phyloP scores from a whole-genome alignment of 306 rosid species.

The Hylodesmum podocarpum region DNA sequence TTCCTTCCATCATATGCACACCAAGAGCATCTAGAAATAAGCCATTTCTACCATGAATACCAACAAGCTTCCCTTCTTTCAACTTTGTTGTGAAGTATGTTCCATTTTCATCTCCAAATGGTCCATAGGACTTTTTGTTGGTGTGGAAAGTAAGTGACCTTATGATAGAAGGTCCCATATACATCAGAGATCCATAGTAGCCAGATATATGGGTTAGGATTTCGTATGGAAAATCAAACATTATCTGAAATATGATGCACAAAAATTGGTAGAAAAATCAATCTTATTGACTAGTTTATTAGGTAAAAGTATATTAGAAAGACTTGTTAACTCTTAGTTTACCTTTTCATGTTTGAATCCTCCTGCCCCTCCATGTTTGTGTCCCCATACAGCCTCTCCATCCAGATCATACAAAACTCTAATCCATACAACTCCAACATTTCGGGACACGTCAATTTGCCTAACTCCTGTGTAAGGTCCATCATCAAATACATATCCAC shows the following conservation, averaged over 20 bases:
- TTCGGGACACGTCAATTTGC: conserved; percentile 74
- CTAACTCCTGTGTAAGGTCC: conserved; percentile 65
- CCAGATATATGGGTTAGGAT: conserved; percentile 84
- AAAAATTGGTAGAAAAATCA: neutral
- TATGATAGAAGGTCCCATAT: conserved; percentile 73
- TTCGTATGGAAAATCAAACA: conserved; percentile 76
- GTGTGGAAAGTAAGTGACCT: conserved; percentile 83
- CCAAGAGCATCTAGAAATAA: conserved; percentile 86
- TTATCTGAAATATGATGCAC: conserved; percentile 54
- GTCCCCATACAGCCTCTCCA: conserved; percentile 73
- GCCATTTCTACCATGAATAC: conserved; percentile 86
- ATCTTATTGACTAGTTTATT: neutral
- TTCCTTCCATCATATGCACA: conserved; percentile 74
- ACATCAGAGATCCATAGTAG: conserved; percentile 64
- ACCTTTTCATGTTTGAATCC: conserved; percentile 87
- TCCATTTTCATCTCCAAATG: conserved; percentile 86
- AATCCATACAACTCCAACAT: conserved; percentile 71
- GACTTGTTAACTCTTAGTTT: conserved; percentile 1
- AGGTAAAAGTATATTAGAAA: neutral
- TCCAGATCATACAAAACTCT: conserved; percentile 66
- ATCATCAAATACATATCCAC: conserved; percentile 72
- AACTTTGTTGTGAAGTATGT: conserved; percentile 58
- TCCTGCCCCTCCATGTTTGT: conserved; percentile 77
- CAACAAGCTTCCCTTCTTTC: conserved; percentile 78
- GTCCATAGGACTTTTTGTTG: conserved; percentile 61